These are phyloP conservation scores for Peziza echinospora DNA, from an alignment of 495 filamentous ascomycete species.

Conservation along the genomic window DNA sequence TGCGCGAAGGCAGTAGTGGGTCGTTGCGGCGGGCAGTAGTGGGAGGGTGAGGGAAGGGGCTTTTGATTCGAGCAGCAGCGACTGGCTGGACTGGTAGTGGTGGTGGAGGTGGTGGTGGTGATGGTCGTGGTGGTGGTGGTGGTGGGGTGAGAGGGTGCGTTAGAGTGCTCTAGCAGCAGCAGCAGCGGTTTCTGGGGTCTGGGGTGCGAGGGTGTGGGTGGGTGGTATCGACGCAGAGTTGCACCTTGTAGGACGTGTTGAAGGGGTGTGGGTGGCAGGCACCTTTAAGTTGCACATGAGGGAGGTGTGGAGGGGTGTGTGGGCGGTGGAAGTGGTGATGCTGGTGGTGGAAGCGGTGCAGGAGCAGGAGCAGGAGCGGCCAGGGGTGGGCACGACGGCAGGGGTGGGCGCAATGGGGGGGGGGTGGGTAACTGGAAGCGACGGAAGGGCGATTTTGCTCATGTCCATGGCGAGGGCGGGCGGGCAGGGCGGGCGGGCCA, in stretches of 20 bases:
- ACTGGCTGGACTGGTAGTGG: background rate
- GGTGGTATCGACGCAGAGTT: background rate
- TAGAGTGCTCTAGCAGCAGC: slow-evolving; percentile 3
- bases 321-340: background rate
- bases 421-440: background rate
- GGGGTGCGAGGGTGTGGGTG: slow-evolving; percentile 9
- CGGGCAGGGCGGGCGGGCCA: background rate
- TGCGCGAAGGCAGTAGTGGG: too few species aligned
- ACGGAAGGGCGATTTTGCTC: background rate
- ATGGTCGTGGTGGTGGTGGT: slow-evolving; percentile 8
- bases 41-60: too few species aligned
- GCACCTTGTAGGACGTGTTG: background rate
- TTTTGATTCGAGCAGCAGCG: too few species aligned
- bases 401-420: background rate
- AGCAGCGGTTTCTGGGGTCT: slow-evolving; percentile 12
- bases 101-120: slow-evolving; percentile 2
- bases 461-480: background rate
- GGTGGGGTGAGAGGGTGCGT: slow-evolving; percentile 12
- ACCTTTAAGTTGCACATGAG: background rate
- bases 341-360: slow-evolving; percentile 1
- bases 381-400: too few species aligned
- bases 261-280: background rate
- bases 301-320: background rate
- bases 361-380: too few species aligned
- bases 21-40: slow-evolving; percentile 6